A percentile compares a stretch with the other conserved stretches of the same genome.
Evolutionary conservation across 2,329 filamentous ascomycete species (phyloP).

Genomic region (Metarhizium robertsii): DNA sequence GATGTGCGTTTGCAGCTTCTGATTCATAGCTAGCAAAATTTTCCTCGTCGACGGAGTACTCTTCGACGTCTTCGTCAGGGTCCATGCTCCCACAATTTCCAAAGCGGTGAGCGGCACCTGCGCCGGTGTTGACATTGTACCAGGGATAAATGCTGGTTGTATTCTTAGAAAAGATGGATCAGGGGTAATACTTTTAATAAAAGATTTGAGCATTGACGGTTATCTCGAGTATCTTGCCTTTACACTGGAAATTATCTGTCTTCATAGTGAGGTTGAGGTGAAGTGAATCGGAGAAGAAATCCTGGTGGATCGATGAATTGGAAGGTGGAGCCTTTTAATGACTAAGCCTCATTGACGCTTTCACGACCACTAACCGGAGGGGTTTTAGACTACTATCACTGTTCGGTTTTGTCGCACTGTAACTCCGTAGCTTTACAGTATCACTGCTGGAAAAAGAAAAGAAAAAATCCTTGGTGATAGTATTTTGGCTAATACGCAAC

Average conservation of each 20-base stretch:
- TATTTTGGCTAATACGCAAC: too few relatives aligned
- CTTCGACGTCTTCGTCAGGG: slow-evolving; percentile 16
- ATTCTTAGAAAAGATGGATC: not conserved
- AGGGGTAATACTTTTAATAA: too few relatives aligned
- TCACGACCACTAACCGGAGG: too few relatives aligned
- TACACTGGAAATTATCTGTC: not conserved
- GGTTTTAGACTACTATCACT: not conserved
- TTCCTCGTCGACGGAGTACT: slow-evolving; percentile 8
- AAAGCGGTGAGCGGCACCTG: slow-evolving; percentile 10
- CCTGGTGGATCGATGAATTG: not conserved
- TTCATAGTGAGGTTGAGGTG: not conserved
- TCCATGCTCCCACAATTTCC: slow-evolving; percentile 19
- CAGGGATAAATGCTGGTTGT: slow-evolving; percentile 3
- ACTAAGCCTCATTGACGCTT: not conserved
- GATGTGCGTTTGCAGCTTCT: not conserved
- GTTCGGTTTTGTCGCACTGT: not conserved
- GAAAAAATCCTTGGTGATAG: too few relatives aligned
- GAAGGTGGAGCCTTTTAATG: not conserved
- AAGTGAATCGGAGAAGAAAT: not conserved
- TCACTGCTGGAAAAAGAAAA: not conserved
- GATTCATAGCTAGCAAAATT: not conserved
- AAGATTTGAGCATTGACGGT: not conserved
- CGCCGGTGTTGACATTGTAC: slow-evolving; percentile 20
- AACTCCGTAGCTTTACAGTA: not conserved
- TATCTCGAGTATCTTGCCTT: not conserved